Percentiles rank a stretch among this genome's conserved stretches.
Evolutionary conservation across 1,139 yeast genomes (phyloP).

Genomic region (Candida buenavistaensis): DNA sequence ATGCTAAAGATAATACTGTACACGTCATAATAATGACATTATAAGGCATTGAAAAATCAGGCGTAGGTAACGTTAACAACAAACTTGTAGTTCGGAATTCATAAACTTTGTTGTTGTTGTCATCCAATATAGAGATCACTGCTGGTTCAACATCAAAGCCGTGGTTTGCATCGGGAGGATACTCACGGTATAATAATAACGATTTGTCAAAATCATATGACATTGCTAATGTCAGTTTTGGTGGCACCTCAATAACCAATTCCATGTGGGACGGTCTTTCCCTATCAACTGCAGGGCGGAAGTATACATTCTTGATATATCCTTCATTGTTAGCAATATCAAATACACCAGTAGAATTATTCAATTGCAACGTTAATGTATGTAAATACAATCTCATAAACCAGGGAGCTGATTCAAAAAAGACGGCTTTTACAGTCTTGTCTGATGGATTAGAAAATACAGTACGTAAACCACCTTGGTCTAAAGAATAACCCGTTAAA

Average conservation of each 20-base stretch:
- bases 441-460: constrained; percentile 67
- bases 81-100: constrained; percentile 81
- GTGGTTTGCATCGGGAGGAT: constrained; percentile 98
- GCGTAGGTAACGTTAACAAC: constrained; percentile 86
- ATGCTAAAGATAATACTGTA: constrained; percentile 88
- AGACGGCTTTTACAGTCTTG: constrained; percentile 50
- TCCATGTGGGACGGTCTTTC: constrained; percentile 83
- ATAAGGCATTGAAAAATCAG: constrained; percentile 98
- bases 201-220: constrained; percentile 87
- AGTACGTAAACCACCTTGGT: constrained; percentile 83
- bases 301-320: constrained; percentile 54
- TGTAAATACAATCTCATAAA: constrained; percentile 82
- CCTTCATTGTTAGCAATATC: constrained; percentile 13
- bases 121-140: constrained; percentile 55
- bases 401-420: constrained; percentile 92
- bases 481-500: constrained; percentile 89
- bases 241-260: constrained; percentile 61
- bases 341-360: constrained; percentile 21
- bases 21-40: constrained; percentile 94
- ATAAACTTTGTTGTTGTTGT: constrained; percentile 37
- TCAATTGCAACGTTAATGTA: constrained; percentile 44
- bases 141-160: constrained; percentile 96
- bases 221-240: constrained; percentile 59
- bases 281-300: constrained; percentile 79
- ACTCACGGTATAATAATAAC: constrained; percentile 79